Conservation (phyloP, 805 yeast species). For the Kluyveromyces siamensis region DNA sequence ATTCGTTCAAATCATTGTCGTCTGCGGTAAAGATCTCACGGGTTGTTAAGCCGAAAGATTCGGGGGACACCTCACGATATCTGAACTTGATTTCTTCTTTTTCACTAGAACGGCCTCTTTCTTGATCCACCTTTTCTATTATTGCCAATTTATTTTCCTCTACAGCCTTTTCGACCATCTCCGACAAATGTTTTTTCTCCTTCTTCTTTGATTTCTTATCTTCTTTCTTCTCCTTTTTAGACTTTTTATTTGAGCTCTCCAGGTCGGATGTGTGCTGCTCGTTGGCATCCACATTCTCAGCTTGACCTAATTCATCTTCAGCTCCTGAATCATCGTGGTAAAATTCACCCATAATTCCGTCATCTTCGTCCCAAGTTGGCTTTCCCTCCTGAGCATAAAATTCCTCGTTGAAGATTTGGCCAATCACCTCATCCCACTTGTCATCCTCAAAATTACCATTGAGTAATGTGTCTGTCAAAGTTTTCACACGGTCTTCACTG, state of each 20-base stretch:
- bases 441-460: conserved; percentile 83
- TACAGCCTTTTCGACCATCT: conserved; percentile 69
- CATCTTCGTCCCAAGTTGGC: conserved; percentile 62
- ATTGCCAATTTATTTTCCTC: conserved; percentile 60
- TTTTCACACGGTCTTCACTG: conserved; percentile 50
- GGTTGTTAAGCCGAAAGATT: conserved; percentile 74
- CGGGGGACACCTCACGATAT: conserved; percentile 94
- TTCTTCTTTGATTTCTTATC: conserved; percentile 52
- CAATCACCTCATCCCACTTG: conserved; percentile 86
- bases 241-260: conserved; percentile 31
- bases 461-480: conserved; percentile 66
- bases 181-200: conserved; percentile 50
- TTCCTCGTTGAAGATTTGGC: conserved; percentile 77
- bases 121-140: conserved; percentile 46
- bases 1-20: conserved; percentile 76
- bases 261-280: conserved; percentile 13
- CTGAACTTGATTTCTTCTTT: conserved; percentile 49
- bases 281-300: conserved; percentile 28
- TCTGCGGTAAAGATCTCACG: conserved; percentile 87
- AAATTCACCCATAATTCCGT: conserved; percentile 40
- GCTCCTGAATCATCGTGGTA: conserved; percentile 7
- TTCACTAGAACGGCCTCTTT: conserved; percentile 44
- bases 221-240: conserved; percentile 46
- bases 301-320: conserved; percentile 22
- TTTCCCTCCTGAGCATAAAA: conserved; percentile 55